Evolutionary conservation across 2,329 filamentous ascomycete genomes (phyloP).

Genomic region (Aspergillus vadensis): DNA sequence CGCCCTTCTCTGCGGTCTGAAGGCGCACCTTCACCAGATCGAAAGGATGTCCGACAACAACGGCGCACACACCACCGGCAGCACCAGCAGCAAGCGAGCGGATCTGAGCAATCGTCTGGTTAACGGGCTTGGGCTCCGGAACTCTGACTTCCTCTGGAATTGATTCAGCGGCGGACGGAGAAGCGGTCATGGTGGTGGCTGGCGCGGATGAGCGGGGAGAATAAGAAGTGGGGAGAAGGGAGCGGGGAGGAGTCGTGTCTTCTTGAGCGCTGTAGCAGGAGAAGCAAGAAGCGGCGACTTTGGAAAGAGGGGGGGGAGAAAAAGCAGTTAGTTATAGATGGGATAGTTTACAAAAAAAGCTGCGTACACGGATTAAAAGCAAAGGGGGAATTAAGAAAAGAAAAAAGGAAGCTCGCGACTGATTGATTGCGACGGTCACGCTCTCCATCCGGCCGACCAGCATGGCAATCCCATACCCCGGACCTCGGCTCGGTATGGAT

Average conservation of each 20-base stretch:
- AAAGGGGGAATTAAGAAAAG: background rate
- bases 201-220: slow-evolving; percentile 12
- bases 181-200: slow-evolving; percentile 34
- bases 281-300: background rate
- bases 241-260: background rate
- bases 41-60: slow-evolving; percentile 93
- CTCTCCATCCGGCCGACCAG: background rate
- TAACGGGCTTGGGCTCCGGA: slow-evolving; percentile 34
- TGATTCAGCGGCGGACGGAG: slow-evolving; percentile 31
- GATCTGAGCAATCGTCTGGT: slow-evolving; percentile 61
- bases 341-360: background rate
- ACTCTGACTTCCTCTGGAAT: slow-evolving; percentile 34
- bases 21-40: slow-evolving; percentile 96
- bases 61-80: slow-evolving; percentile 90
- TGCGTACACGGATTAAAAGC: background rate
- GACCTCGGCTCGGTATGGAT: slow-evolving; percentile 32
- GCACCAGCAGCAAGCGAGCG: slow-evolving; percentile 86
- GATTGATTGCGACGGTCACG: background rate
- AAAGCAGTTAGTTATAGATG: background rate
- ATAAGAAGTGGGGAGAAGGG: slow-evolving; percentile 9
- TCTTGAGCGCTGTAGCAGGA: background rate
- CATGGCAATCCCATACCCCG: background rate
- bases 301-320: too few relatives aligned
- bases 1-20: slow-evolving; percentile 91
- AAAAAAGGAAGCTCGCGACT: background rate